Conservation (phyloP, 371 early-diverging fungal genomes). For the Amoeboaphelidium protococcarum region DNA sequence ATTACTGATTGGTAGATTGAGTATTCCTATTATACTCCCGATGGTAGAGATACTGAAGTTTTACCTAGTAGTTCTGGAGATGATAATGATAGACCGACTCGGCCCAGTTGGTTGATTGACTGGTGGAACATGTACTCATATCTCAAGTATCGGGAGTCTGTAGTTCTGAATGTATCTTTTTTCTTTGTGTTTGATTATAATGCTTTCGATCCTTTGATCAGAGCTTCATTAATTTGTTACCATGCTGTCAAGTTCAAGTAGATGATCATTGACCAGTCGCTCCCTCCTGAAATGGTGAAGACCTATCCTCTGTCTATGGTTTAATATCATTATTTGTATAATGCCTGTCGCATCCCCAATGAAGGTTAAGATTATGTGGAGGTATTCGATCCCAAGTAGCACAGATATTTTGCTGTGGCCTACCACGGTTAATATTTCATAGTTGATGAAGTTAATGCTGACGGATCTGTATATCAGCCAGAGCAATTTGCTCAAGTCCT, state of each 20-base stretch:
- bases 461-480: no score
- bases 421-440: no score
- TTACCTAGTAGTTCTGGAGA: no score
- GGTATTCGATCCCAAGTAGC: conserved; percentile 36
- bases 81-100: no score
- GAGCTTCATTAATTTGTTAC: background rate
- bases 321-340: conserved; percentile 60
- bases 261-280: conserved; percentile 20
- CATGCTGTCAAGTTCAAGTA: conserved; percentile 14
- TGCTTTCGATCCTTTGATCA: background rate
- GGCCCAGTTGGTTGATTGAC: conserved; percentile 61
- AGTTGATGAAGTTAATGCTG: no score
- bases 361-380: conserved; percentile 52
- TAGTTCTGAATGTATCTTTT: conserved; percentile 61
- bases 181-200: conserved; percentile 20
- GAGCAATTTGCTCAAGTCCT: no score
- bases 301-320: conserved; percentile 56
- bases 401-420: conserved; percentile 57
- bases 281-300: conserved; percentile 60
- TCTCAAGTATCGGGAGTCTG: conserved; percentile 81
- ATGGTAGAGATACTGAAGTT: no score
- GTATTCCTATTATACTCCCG: no score
- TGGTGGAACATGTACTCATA: conserved; percentile 89
- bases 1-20: no score
- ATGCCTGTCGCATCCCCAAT: conserved; percentile 68